These are phyloP conservation scores for Aegilops bicornis DNA, from an alignment of 176 grass and related monocot genomes.

Conservation along the genomic window DNA sequence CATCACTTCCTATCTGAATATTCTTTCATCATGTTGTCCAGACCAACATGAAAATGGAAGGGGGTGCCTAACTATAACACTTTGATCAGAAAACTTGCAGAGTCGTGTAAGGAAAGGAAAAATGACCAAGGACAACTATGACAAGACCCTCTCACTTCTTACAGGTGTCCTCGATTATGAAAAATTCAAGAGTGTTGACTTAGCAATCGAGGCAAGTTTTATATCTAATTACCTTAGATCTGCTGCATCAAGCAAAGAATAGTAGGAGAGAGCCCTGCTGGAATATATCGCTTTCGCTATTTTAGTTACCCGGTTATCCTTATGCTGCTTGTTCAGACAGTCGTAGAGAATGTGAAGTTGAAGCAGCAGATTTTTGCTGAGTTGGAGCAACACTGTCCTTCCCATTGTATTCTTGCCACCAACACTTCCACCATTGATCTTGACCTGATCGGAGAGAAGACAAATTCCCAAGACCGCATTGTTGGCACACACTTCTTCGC, in stretches of 20 bases:
- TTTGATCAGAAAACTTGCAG: slow-evolving; percentile 70
- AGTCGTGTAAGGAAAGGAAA: slow-evolving; percentile 84
- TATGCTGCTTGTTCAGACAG: slow-evolving; percentile 49
- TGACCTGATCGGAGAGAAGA: slow-evolving; percentile 81
- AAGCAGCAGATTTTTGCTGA: slow-evolving; percentile 94
- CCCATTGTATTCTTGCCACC: slow-evolving; percentile 75
- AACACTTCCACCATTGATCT: slow-evolving; percentile 95
- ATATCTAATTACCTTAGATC: not conserved
- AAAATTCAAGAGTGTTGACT: slow-evolving; percentile 63
- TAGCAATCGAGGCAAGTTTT: slow-evolving; percentile 82
- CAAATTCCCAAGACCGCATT: slow-evolving; percentile 72
- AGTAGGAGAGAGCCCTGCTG: not conserved
- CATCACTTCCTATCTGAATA: not conserved
- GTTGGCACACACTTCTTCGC: slow-evolving; percentile 86
- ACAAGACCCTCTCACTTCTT: slow-evolving; percentile 68
- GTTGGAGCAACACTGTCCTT: slow-evolving; percentile 69
- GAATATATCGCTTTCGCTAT: not conserved
- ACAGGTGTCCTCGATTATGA: slow-evolving; percentile 83
- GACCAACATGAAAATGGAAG: not conserved
- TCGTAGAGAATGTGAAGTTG: slow-evolving; percentile 75
- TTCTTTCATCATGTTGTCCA: not conserved
- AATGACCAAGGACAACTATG: slow-evolving; percentile 69
- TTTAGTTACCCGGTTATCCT: not conserved
- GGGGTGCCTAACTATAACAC: not conserved
- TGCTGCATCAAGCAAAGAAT: not conserved